Base-by-base conservation (phyloP, 345 rosid species). In the Eucalyptus pauciflora region DNA sequence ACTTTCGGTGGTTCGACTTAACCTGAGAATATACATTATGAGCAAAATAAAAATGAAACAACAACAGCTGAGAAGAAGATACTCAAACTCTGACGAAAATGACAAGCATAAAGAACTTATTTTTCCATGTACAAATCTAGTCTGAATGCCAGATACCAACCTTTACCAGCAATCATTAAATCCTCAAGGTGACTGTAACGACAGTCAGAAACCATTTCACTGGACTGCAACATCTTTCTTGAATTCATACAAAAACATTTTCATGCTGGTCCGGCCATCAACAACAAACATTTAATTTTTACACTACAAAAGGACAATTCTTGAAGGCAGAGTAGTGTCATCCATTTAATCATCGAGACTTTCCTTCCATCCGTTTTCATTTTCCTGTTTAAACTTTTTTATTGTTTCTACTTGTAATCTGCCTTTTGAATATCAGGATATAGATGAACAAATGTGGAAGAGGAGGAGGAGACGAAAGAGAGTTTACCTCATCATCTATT, bases 1-100 rank as follows among this genome's bases (percentile, higher is more conserved):
- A 92, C 95, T 95, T 96, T 46, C 96, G 93, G 89, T 96, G 99
- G 90, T 95, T 97, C 91, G 95, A 90, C 92, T 98, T 98, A 89
- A 98, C 94, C 98, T 97, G 94, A 86, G 43, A 86, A 86, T n/a
- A 50, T 5, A 86, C 15, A 27, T n/a, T 24, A 50, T 54, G 43
- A 86, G 9, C 27, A 20, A n/a, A 51, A 10, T 31, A 8, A 86
- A 33, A 6, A 27, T 37, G 4, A 49, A 50, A 16, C 14, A 31
- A 86, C 60, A 50, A n/a, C 14, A n/a, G 43, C 33, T 17, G 43
- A 86, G 22, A 17, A 49, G 54, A 85, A 67, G 41, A 41, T n/a
- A 67, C 16, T 67, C 76, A 67, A 31, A 67, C 41, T 15, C 5
- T 67, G 20, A 67, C 5, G 20, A 67, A n/a, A 67, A n/a, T n/a